These are phyloP conservation scores for Ogataea degrootiae DNA, from an alignment of 805 yeast genomes.

Conservation along the genomic window DNA sequence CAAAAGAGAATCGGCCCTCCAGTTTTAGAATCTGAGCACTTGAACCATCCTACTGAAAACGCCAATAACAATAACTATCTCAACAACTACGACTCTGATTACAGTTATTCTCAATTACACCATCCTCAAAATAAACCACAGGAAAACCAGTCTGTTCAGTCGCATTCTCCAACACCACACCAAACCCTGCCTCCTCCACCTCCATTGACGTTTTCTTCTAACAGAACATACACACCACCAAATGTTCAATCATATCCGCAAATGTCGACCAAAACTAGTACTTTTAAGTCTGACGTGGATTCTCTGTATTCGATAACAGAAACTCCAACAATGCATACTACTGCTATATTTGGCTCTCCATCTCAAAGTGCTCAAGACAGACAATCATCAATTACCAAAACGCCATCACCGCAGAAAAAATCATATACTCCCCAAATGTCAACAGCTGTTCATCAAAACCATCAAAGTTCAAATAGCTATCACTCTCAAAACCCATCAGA, in stretches of 20 bases:
- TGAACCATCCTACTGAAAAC: not conserved
- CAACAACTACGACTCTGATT: not conserved
- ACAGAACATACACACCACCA: no score
- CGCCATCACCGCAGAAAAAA: conserved; percentile 12
- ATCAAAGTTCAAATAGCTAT: not conserved
- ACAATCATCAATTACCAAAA: conserved; percentile 6
- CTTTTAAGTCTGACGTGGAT: conserved; percentile 4
- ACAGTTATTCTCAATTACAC: not conserved
- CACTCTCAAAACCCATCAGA: conserved; percentile 18
- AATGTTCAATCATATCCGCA: not conserved
- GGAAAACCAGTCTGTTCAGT: not conserved
- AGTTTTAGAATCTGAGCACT: not conserved
- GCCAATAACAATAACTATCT: not conserved
- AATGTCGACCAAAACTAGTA: not conserved
- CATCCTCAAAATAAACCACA: not conserved
- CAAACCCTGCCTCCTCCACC: no score
- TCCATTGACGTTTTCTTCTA: no score
- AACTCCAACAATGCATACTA: conserved; percentile 2
- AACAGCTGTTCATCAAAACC: no score
- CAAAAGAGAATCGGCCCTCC: not conserved
- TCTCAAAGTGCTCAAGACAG: conserved; percentile 4
- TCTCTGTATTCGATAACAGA: conserved; percentile 7
- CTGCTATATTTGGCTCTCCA: not conserved
- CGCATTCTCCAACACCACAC: no score
- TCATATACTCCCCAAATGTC: not conserved